Evolutionary conservation across 305 asterid genomes (phyloP).

Genomic region (Galium porrigens): DNA sequence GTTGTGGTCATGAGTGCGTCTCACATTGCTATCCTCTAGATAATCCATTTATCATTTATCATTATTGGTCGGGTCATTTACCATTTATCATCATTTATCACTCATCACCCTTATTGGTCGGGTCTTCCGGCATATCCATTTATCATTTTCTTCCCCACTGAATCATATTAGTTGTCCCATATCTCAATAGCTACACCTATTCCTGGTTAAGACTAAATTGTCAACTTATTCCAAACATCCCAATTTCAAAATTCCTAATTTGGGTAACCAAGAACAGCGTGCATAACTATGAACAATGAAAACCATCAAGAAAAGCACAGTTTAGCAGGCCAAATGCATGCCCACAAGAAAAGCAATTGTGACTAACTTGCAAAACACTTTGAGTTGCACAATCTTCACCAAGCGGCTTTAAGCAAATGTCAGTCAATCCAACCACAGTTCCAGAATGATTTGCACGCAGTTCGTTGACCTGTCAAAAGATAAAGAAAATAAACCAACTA

Average conservation of each 20-base stretch:
- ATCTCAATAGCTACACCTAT: not conserved
- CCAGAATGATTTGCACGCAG: constrained; percentile 69
- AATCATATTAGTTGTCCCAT: not conserved
- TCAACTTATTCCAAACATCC: not conserved
- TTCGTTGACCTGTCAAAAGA: constrained; percentile 57
- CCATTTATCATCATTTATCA: not conserved
- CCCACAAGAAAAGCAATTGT: not conserved
- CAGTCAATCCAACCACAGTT: constrained; percentile 57
- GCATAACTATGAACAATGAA: not conserved
- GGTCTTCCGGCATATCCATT: not conserved
- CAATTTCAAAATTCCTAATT: not conserved
- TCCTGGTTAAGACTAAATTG: too few species aligned
- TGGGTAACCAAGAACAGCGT: not conserved
- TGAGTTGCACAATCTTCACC: constrained; percentile 93
- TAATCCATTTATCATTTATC: not conserved
- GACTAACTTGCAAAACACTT: constrained; percentile 73
- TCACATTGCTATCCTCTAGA: not conserved
- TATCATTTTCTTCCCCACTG: not conserved
- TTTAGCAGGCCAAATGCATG: not conserved
- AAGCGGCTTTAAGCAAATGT: constrained; percentile 95
- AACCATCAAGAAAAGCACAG: not conserved
- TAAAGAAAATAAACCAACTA: not conserved
- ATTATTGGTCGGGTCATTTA: not conserved
- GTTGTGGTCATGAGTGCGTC: not conserved
- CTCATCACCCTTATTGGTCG: not conserved